A percentile compares a stretch with the other conserved stretches of the same genome.
Conservation (phyloP, 2,329 filamentous ascomycete species). For the Cordyceps tenuipes region DNA sequence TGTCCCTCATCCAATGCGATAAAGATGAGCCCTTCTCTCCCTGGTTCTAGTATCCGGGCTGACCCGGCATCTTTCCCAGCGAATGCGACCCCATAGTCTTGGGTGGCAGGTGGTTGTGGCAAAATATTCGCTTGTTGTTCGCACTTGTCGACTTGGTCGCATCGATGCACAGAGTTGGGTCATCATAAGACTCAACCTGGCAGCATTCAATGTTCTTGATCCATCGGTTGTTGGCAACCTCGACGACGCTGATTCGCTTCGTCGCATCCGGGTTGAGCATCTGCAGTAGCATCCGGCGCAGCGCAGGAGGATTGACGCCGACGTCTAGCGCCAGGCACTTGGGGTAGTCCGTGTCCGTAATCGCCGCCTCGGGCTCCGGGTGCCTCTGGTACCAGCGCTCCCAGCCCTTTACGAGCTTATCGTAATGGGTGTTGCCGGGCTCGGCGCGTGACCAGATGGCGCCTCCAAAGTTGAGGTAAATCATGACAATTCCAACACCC, state of each 20-base stretch:
- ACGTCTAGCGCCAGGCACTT: slow-evolving; percentile 57
- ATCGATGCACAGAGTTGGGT: slow-evolving; percentile 53
- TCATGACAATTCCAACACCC: slow-evolving; percentile 76
- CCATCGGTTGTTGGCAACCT: slow-evolving; percentile 63
- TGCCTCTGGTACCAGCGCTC: slow-evolving; percentile 55
- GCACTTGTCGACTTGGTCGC: slow-evolving; percentile 47
- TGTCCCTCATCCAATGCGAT: neutral
- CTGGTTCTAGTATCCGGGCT: slow-evolving; percentile 39
- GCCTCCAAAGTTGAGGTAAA: slow-evolving; percentile 65
- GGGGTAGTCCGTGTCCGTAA: slow-evolving; percentile 56
- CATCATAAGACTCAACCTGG: slow-evolving; percentile 61
- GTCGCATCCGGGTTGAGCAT: slow-evolving; percentile 77
- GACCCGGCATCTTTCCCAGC: slow-evolving; percentile 48
- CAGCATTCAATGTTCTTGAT: slow-evolving; percentile 72
- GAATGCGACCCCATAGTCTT: slow-evolving; percentile 38
- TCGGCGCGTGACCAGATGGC: slow-evolving; percentile 68
- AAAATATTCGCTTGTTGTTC: slow-evolving; percentile 44
- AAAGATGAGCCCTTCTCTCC: neutral
- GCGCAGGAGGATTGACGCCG: slow-evolving; percentile 54
- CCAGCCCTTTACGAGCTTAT: slow-evolving; percentile 59
- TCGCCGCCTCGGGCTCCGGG: slow-evolving; percentile 26
- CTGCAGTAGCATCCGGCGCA: slow-evolving; percentile 63
- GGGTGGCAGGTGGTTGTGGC: slow-evolving; percentile 49
- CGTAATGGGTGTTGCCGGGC: slow-evolving; percentile 49
- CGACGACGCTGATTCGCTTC: slow-evolving; percentile 59